Conservation (phyloP, 768 basidiomycete genomes). For the Pulveroboletus sp. region DNA sequence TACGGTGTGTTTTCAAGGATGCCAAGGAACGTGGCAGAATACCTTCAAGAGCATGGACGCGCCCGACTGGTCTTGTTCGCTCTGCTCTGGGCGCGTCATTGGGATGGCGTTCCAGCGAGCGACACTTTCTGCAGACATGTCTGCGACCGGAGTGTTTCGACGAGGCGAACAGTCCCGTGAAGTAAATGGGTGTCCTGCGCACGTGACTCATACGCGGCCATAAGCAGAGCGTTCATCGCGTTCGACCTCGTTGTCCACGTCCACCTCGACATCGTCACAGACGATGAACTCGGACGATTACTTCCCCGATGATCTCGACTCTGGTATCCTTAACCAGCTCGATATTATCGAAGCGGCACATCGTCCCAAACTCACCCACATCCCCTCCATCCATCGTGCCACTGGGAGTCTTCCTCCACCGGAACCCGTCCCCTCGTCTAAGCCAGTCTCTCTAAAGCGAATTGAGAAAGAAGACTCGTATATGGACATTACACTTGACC, state of each 20-base stretch:
- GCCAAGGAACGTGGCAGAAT: slow-evolving; percentile 52
- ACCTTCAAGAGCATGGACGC: slow-evolving; percentile 52
- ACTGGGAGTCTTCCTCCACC: slow-evolving; percentile 12
- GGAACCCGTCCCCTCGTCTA: slow-evolving; percentile 10
- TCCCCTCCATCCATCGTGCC: neutral
- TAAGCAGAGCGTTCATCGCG: neutral
- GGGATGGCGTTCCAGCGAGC: slow-evolving; percentile 74
- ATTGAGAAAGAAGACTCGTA: slow-evolving; percentile 41
- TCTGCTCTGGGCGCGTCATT: slow-evolving; percentile 33
- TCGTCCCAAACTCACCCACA: slow-evolving; percentile 16
- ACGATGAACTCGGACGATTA: slow-evolving; percentile 76
- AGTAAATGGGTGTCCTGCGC: neutral
- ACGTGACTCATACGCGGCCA: slow-evolving; percentile 14
- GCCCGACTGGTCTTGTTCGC: slow-evolving; percentile 19
- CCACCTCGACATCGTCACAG: slow-evolving; percentile 1
- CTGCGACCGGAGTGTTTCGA: neutral
- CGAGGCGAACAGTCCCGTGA: neutral
- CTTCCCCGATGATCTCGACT: slow-evolving; percentile 65
- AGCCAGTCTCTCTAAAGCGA: slow-evolving; percentile 11
- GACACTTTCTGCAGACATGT: slow-evolving; percentile 61
- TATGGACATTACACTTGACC: slow-evolving; percentile 51
- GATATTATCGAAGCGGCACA: slow-evolving; percentile 69
- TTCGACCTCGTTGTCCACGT: neutral
- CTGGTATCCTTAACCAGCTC: slow-evolving; percentile 53
- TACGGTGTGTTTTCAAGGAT: slow-evolving; percentile 41